Evolutionary conservation across 345 rosid genomes (phyloP), one percentile per base, ranked within the genome.

Genomic region (Salix caprea): DNA sequence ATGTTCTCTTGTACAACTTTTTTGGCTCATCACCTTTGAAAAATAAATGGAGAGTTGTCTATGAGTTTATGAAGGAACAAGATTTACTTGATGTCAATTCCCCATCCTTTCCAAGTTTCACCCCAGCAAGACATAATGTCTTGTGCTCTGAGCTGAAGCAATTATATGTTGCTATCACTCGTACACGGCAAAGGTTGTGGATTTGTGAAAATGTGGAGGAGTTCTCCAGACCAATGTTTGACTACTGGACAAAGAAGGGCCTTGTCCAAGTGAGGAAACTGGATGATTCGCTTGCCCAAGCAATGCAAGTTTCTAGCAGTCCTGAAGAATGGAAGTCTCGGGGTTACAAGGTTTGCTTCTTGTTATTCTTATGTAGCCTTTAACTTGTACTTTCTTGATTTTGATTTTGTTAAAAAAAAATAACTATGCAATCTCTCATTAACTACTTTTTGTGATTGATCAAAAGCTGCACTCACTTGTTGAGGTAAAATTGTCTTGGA

Each of bases 141-240:
- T 46, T 88, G 62, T 88, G 87, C 72, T 83, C 89, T 30, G 91
- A 90, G 78, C 67, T 87, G 70, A 87, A 87, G 82, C 88, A 83
- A 39, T 69, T 87, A n/a, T 85, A 87, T 75, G 90, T 83, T 24
- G 89, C 90, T 5, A 84, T 88, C 52, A 87, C 93, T 34, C 86
- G 87, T 4, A 88, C 91, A 11, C 76, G 84, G 74, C 90, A 87
- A 69, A 81, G 93, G 42, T 76, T 88, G 64, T 88, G 88, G 90
- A 83, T 90, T 32, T 83, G 87, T 75, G 93, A 89, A 74, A 82
- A 79, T 56, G 7, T 34, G 1, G 77, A 80, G 74, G 90, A 86
- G 23, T 48, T 76, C 21, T 81, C 85, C 0, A 72, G 77, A 73
- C 87, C 90, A 7, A 71, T 87, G 75, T 80, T 86, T 58, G 77